Evolutionary conservation across 306 rosid genomes (phyloP), one percentile per base, ranked within the genome.

Genomic region (Astragalus glycyphyllos): DNA sequence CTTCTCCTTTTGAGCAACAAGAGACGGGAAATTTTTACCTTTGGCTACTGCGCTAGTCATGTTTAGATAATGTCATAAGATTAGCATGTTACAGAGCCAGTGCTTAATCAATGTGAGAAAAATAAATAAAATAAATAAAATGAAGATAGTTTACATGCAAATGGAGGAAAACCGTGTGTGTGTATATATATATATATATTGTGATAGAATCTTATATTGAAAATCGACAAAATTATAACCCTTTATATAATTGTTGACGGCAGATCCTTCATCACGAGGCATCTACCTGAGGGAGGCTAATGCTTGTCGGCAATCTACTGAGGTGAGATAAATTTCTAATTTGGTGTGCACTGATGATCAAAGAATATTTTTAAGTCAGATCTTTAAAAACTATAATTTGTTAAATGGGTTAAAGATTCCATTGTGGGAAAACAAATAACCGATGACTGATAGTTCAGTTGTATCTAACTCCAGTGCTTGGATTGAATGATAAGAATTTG

Each of bases 251-350:
- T 66, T 78, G 49, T 70, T 80, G 64, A 80, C 61, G 79, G 69
- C 87, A 94, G 97, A 69, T 73, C 89, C 89, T 58, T 83, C 78
- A 15, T 78, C 88, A 47, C 90, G 99, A 48, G 99, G 99, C 73
- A 91, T 94, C 75, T 94, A 91, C 83, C 65, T 94, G 58, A 87
- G 99, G 79, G 97, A 94, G 85, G 89, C 91, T 65, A 71, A 84
- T 80, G 81, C 92, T 78, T 91, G 86, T 76, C 84, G 6, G 73
- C 90, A 91, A 72, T 65, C 84, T 68, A 81, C 92, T 13, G 99
- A 94, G 97, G 99, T 94, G 71, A 81, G 84, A 80, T 50, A 60
- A 54, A 60, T 82, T 23, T 69, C 63, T 49, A 61, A 55, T 57
- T 70, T 81, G 63, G 56, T 70, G 65, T 71, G 75, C 17, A 37